phyloP scores from a whole-genome alignment of 371 early-diverging fungal genomes.

The Lichtheimia ramosa region DNA sequence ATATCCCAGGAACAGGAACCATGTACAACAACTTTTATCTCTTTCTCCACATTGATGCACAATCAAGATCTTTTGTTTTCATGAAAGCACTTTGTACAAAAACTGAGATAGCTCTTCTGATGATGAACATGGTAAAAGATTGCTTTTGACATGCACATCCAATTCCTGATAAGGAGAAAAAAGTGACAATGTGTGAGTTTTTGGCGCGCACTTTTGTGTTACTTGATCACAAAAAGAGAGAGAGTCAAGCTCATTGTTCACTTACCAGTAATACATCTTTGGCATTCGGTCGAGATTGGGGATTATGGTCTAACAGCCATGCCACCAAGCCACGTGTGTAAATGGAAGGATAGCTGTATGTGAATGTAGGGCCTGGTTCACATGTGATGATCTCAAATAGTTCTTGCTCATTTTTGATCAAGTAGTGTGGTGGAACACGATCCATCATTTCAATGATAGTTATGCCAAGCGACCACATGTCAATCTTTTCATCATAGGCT shows the following conservation, averaged over 20 bases:
- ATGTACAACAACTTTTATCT: too few relatives aligned
- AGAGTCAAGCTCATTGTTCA: not conserved
- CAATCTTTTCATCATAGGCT: conserved; percentile 85
- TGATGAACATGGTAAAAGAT: conserved; percentile 37
- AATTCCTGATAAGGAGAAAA: conserved; percentile 24
- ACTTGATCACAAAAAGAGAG: not conserved
- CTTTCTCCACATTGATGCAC: too few relatives aligned
- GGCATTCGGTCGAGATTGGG: conserved; percentile 37
- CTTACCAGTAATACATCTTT: conserved; percentile 41
- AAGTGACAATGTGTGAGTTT: not conserved
- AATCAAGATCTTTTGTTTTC: too few relatives aligned
- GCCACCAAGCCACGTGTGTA: conserved; percentile 53
- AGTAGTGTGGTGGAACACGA: conserved; percentile 52
- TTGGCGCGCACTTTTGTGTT: not conserved
- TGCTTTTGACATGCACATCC: conserved; percentile 33
- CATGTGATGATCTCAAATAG: conserved; percentile 40
- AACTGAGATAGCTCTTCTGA: conserved; percentile 18
- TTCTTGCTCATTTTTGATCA: conserved; percentile 47
- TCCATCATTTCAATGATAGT: conserved; percentile 59
- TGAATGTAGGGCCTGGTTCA: conserved; percentile 50
- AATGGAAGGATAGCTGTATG: conserved; percentile 49
- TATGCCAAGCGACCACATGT: conserved; percentile 99
- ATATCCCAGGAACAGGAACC: too few relatives aligned
- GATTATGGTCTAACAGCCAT: conserved; percentile 47
- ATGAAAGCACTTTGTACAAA: too few relatives aligned